These are phyloP conservation scores for Cardiospermum halicacabum DNA, from an alignment of 345 rosid genomes.

Conservation along the genomic window DNA sequence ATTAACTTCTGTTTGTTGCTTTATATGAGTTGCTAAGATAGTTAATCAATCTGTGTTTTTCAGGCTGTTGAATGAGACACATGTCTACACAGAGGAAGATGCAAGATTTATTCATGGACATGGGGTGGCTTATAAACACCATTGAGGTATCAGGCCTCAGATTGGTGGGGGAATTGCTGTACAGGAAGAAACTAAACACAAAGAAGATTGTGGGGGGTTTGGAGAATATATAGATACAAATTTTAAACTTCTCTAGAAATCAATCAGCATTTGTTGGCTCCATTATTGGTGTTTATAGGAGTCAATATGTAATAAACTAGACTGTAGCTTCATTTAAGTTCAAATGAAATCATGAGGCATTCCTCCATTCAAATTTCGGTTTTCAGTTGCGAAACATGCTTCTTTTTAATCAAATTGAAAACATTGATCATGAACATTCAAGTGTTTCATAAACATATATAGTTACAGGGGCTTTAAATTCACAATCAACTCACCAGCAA, in stretches of 20 bases:
- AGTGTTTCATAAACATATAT: background rate
- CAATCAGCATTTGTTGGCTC: constrained; percentile 20
- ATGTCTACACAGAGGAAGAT: constrained; percentile 82
- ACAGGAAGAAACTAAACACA: constrained; percentile 12
- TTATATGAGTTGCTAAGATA: background rate
- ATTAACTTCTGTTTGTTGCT: background rate
- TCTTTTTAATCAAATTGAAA: background rate
- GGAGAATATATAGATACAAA: background rate
- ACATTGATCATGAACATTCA: background rate
- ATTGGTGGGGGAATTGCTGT: constrained; percentile 25
- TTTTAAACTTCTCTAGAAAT: constrained; percentile 12
- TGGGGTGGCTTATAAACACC: constrained; percentile 60
- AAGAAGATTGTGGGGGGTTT: background rate
- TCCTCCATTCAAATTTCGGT: constrained; percentile 21
- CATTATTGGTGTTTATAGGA: constrained; percentile 20
- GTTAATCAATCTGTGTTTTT: background rate
- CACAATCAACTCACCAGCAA: background rate
- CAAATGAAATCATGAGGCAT: constrained; percentile 27
- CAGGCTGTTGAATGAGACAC: constrained; percentile 87
- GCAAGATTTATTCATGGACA: constrained; percentile 95
- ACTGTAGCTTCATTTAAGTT: constrained; percentile 14
- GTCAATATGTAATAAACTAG: constrained; percentile 6
- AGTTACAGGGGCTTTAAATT: background rate
- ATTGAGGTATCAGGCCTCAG: constrained; percentile 25
- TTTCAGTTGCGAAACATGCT: background rate